Conservation (phyloP, 352 stramenopile species). For the Globisporangium apiculatum region DNA sequence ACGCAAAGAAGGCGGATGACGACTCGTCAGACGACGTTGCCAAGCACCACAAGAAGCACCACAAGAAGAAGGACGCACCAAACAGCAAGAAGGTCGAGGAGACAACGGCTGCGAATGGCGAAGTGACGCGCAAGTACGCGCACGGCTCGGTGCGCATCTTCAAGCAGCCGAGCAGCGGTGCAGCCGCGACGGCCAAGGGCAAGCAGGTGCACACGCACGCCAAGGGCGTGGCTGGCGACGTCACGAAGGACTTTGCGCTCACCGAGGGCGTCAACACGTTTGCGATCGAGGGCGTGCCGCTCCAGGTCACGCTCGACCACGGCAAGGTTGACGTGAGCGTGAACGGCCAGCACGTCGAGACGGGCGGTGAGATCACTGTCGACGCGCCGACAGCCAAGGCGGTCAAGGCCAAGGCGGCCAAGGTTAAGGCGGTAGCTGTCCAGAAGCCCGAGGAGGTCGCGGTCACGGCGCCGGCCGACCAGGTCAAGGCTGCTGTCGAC, state of each 20-base stretch:
- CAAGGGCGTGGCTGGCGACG: constrained; percentile 7
- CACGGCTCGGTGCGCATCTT: constrained; percentile 43
- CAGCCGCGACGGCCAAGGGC: neutral
- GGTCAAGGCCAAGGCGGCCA: neutral
- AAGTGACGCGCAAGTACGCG: constrained; percentile 43
- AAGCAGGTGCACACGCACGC: constrained; percentile 5
- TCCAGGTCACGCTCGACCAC: constrained; percentile 11
- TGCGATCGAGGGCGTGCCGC: constrained; percentile 9
- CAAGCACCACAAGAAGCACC: constrained; percentile 12
- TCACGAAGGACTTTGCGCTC: constrained; percentile 12
- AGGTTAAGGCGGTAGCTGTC: constrained; percentile 11
- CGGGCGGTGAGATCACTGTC: constrained; percentile 7
- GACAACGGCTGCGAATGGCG: constrained; percentile 16
- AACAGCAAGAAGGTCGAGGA: constrained; percentile 12
- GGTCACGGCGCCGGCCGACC: neutral
- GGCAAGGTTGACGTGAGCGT: constrained; percentile 12
- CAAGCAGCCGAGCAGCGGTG: constrained; percentile 10
- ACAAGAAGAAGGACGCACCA: constrained; percentile 18
- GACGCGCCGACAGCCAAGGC: neutral
- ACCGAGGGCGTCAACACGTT: constrained; percentile 14
- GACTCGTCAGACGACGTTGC: constrained; percentile 15
- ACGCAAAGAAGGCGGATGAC: constrained; percentile 11
- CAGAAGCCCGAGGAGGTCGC: constrained; percentile 20
- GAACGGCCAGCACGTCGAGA: constrained; percentile 12
- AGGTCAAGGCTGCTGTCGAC: neutral